Conservation (phyloP, 2,329 filamentous ascomycete species). For the Meredithiella fracta region DNA sequence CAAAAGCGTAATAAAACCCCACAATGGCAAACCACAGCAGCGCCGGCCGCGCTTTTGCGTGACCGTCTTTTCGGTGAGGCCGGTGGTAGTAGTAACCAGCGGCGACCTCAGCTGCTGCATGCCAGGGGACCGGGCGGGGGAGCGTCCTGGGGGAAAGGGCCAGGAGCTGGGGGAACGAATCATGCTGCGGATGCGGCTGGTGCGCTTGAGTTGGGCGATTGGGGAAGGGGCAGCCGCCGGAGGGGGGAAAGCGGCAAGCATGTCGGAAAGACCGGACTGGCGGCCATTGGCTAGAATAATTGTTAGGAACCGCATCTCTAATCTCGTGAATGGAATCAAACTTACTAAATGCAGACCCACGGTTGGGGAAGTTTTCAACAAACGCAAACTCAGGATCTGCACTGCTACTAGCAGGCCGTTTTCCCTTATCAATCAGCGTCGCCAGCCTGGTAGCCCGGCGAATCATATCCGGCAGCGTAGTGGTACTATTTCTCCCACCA, state of each 20-base stretch:
- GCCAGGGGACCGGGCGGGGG: background rate
- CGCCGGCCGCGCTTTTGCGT: conserved; percentile 31
- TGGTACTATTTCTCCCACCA: conserved; percentile 69
- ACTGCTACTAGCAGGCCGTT: conserved; percentile 42
- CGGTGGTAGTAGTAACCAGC: conserved; percentile 4
- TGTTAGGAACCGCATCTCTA: background rate
- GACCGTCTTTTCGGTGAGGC: conserved; percentile 13
- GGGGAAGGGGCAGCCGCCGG: conserved; percentile 25
- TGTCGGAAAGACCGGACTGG: conserved; percentile 42
- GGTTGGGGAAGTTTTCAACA: conserved; percentile 22
- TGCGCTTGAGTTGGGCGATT: conserved; percentile 21
- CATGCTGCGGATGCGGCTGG: conserved; percentile 26
- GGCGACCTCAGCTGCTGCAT: conserved; percentile 12
- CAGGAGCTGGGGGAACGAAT: conserved; percentile 28
- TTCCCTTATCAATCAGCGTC: conserved; percentile 73
- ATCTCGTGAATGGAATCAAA: background rate
- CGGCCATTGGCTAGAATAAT: conserved; percentile 25
- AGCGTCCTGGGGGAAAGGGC: conserved; percentile 27
- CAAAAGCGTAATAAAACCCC: conserved; percentile 52
- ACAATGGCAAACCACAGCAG: conserved; percentile 72
- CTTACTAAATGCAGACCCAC: conserved; percentile 6
- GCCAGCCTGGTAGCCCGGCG: conserved; percentile 72
- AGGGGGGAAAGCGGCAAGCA: conserved; percentile 49
- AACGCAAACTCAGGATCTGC: conserved; percentile 37
- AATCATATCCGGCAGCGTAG: conserved; percentile 83